Conservation (phyloP, 176 grass and related monocot species). For the Oryza glumipatula region DNA sequence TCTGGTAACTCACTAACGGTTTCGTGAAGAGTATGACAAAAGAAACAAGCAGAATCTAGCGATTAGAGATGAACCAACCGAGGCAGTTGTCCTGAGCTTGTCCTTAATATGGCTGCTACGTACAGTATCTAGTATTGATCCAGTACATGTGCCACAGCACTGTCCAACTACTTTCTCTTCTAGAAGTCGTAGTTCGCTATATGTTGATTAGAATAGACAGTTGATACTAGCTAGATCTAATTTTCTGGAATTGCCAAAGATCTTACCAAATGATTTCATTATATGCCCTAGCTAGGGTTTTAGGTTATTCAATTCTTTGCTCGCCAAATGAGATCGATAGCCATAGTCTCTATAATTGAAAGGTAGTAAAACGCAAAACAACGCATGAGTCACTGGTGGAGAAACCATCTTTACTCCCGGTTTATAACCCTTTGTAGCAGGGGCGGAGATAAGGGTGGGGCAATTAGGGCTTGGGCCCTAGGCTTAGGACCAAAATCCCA, state of each 20-base stretch:
- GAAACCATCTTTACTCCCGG: too few relatives aligned
- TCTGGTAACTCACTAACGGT: constrained; percentile 47
- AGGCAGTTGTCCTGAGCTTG: constrained; percentile 39
- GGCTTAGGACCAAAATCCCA: too few relatives aligned
- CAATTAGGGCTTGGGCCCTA: too few relatives aligned
- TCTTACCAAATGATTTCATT: not conserved
- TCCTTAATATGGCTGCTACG: not conserved
- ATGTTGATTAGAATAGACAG: not conserved
- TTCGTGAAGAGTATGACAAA: constrained; percentile 34
- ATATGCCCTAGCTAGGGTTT: not conserved
- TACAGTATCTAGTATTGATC: not conserved
- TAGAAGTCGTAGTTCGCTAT: not conserved
- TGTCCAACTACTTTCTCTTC: not conserved
- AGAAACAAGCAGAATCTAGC: constrained; percentile 39
- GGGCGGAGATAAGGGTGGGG: too few relatives aligned
- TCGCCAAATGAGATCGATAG: not conserved
- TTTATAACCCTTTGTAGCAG: too few relatives aligned
- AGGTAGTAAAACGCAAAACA: too few relatives aligned
- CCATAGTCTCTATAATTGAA: too few relatives aligned
- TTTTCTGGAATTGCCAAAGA: not conserved
- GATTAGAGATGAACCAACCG: not conserved
- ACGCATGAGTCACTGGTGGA: too few relatives aligned
- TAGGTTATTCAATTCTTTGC: not conserved
- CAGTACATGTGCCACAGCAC: too few relatives aligned
- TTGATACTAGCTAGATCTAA: not conserved